These are phyloP conservation scores for Colletotrichum cordylinicola DNA, from an alignment of 2,329 filamentous ascomycete genomes.

Conservation along the genomic window DNA sequence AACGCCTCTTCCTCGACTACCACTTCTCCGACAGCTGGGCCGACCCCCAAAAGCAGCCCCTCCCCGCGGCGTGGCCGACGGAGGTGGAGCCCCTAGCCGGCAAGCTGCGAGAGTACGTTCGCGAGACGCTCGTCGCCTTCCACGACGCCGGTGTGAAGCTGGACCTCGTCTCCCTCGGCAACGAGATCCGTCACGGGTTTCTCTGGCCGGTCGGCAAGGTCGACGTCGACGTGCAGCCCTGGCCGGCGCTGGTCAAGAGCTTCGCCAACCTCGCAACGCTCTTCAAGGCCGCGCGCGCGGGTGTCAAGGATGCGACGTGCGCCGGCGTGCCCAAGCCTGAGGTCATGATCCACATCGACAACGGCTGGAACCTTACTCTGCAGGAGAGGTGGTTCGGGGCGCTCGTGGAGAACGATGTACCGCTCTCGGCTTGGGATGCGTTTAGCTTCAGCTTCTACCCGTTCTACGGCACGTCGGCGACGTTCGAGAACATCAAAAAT, in stretches of 20 bases:
- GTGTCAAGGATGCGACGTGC: slow-evolving; percentile 10
- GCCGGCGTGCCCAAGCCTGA: slow-evolving; percentile 23
- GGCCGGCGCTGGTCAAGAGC: slow-evolving; percentile 31
- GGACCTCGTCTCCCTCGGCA: slow-evolving; percentile 41
- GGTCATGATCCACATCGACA: slow-evolving; percentile 20
- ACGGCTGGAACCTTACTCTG: slow-evolving; percentile 19
- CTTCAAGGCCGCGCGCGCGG: slow-evolving; percentile 28
- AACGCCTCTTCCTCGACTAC: slow-evolving; percentile 41
- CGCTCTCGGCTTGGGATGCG: slow-evolving; percentile 11
- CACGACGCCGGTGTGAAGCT: slow-evolving; percentile 39
- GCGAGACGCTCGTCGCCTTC: slow-evolving; percentile 41
- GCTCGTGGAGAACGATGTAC: slow-evolving; percentile 14
- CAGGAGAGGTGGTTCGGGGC: slow-evolving; percentile 18
- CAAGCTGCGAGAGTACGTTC: slow-evolving; percentile 37
- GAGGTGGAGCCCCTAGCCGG: slow-evolving; percentile 31
- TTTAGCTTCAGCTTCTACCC: slow-evolving; percentile 19
- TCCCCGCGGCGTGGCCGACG: slow-evolving; percentile 38
- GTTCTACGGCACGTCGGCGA: slow-evolving; percentile 17
- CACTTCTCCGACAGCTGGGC: slow-evolving; percentile 38
- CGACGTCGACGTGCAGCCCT: slow-evolving; percentile 37
- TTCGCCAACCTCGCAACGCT: slow-evolving; percentile 33
- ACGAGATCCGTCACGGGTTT: slow-evolving; percentile 38
- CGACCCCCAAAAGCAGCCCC: slow-evolving; percentile 38
- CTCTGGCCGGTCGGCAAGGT: slow-evolving; percentile 37
- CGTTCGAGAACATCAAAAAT: slow-evolving; percentile 8